These are phyloP conservation scores for Hericium alpestre DNA, from an alignment of 768 basidiomycete genomes.

Conservation along the genomic window DNA sequence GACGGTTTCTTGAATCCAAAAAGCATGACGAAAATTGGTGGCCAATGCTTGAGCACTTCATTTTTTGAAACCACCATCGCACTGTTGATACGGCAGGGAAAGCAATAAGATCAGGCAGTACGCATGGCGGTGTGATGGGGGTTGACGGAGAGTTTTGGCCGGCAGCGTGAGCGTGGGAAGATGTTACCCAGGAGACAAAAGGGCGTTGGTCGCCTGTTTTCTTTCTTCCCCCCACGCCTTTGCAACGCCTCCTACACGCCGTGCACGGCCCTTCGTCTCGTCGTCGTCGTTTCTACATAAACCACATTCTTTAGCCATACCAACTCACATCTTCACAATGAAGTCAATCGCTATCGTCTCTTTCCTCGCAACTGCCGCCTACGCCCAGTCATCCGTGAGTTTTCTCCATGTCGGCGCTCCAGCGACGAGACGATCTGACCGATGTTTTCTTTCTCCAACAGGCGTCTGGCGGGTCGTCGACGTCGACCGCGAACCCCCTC, in stretches of 20 bases:
- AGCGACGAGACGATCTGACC: conserved; percentile 18
- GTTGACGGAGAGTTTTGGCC: background rate
- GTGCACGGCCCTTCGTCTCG: background rate
- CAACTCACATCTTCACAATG: conserved; percentile 25
- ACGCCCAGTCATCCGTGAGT: conserved; percentile 35
- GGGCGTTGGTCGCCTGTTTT: background rate
- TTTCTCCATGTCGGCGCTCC: background rate
- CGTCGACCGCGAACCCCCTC: conserved; percentile 32
- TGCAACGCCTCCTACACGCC: background rate
- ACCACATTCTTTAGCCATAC: background rate
- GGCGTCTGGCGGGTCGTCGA: conserved; percentile 13
- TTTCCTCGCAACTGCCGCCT: conserved; percentile 29
- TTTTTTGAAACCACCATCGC: too few species aligned
- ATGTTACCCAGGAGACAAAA: background rate
- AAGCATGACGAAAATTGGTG: too few species aligned
- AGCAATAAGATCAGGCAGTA: too few species aligned
- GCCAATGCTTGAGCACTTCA: too few species aligned
- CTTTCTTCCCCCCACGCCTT: conserved; percentile 1
- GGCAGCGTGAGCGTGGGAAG: background rate
- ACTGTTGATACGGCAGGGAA: too few species aligned
- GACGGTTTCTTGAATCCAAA: too few species aligned
- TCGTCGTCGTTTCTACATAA: background rate
- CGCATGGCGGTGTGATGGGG: too few species aligned
- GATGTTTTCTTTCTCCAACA: conserved; percentile 2
- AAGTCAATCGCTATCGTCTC: conserved; percentile 38